Conservation (phyloP, 257 asterid species). For the Penstemon eatonii region DNA sequence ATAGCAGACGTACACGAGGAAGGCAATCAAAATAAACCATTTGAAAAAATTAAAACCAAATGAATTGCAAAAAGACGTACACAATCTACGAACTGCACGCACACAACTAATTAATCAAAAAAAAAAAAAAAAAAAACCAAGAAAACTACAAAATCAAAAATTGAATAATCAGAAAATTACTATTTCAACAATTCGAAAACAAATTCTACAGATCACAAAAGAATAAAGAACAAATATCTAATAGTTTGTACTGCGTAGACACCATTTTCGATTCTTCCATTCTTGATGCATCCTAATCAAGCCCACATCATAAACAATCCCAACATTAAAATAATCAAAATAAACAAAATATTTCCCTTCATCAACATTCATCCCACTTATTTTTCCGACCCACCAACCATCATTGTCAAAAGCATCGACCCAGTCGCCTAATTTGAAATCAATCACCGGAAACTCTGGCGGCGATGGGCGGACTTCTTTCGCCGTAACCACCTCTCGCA, state of each 20-base stretch:
- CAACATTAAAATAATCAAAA: background rate
- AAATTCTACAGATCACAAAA: too few species aligned
- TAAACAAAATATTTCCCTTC: background rate
- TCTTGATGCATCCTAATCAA: background rate
- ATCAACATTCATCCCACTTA: background rate
- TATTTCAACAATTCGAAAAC: too few species aligned
- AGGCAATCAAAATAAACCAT: constrained; percentile 52
- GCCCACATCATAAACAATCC: background rate
- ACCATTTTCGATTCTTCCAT: background rate
- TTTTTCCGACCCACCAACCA: background rate
- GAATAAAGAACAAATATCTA: too few species aligned
- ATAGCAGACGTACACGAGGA: constrained; percentile 68
- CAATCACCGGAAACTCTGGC: background rate
- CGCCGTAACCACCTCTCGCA: background rate
- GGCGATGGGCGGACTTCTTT: background rate
- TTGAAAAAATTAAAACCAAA: too few species aligned
- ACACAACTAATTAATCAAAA: too few species aligned
- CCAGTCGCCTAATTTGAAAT: background rate
- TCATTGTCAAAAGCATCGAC: background rate
- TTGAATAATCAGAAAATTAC: too few species aligned
- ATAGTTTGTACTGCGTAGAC: background rate
- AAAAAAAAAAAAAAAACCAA: too few species aligned
- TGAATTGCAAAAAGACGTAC: too few species aligned
- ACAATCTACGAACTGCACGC: too few species aligned
- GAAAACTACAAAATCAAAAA: too few species aligned